Evolutionary conservation across 768 basidiomycete genomes (phyloP), one percentile per base, ranked within the genome.

Genomic region (Mycena alexandri): DNA sequence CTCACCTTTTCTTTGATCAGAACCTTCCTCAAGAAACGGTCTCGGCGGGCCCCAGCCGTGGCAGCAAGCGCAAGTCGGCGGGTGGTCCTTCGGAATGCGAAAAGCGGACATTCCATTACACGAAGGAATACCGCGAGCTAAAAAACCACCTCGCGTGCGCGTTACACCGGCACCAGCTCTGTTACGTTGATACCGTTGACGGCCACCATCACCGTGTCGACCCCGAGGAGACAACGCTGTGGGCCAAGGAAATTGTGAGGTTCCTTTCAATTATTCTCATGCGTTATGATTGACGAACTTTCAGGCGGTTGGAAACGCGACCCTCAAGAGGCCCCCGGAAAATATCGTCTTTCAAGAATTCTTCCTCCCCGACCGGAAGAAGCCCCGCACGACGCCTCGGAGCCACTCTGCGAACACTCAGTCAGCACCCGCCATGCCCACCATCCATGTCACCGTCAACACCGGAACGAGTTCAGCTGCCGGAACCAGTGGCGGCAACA

Each of bases 161-260:
- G 33, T 43, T 1, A 17, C 60, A 61, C 48, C 47, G 38, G 24
- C 29, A n/a, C 21, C 25, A 67, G 9, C 41, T 14, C 33, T 67
- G 61, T 29, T 66, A 29, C 14, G 51, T 66, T 1, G 10, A 2
- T 6, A n/a, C 33, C 8, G 22, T 41, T 14, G 22, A 57, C 17
- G 61, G 54, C 38, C 42, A 62, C 41, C 66, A 67, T 16, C 12
- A 29, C 22, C 42, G 16, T 43, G 61, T 67, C 13, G 47, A 57
- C 3, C 25, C 9, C 13, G 11, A 48, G 1, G 17, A 61, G 1
- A n/a, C 22, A 2, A 24, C 46, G 13, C 61, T 67, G 9, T 67
- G 66, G 66, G 66, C 66, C 2, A 67, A 67, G 19, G 46, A 61
- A 34, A 67, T 67, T 33, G 60, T 62, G 47, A 19, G 53, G n/a